Percentiles rank a stretch among this genome's conserved stretches.
Conservation (phyloP, 305 asterid species). For the Coffea humblotiana region DNA sequence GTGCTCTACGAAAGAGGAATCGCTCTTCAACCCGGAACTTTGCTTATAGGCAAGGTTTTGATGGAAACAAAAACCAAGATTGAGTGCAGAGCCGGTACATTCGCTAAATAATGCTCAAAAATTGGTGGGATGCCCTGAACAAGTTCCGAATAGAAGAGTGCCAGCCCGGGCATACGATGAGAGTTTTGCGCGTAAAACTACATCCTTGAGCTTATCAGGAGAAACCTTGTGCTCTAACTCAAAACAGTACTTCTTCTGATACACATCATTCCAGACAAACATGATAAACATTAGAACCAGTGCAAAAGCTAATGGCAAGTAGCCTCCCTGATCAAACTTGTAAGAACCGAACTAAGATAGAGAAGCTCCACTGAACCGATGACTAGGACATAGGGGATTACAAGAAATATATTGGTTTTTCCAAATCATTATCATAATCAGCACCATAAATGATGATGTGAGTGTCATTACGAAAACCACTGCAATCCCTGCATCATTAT, state of each 20-base stretch:
- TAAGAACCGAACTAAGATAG: constrained; percentile 59
- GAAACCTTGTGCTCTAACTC: constrained; percentile 20
- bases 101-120: constrained; percentile 55
- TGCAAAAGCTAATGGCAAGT: constrained; percentile 54
- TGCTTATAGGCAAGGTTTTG: constrained; percentile 55
- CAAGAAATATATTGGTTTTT: constrained; percentile 46
- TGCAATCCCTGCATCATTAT: constrained; percentile 46
- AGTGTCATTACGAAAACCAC: constrained; percentile 67
- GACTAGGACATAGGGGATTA: constrained; percentile 29
- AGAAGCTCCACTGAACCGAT: constrained; percentile 43
- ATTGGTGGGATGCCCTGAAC: constrained; percentile 82
- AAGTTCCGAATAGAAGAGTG: constrained; percentile 63
- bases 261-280: constrained; percentile 57
- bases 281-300: constrained; percentile 43
- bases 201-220: constrained; percentile 31
- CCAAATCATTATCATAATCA: constrained; percentile 51
- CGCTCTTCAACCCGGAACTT: constrained; percentile 51
- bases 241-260: constrained; percentile 43
- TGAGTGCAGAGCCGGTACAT: constrained; percentile 59
- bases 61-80: constrained; percentile 60
- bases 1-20: constrained; percentile 53
- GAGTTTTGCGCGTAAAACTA: constrained; percentile 22
- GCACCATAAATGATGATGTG: constrained; percentile 39
- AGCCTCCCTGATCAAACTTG: constrained; percentile 64
- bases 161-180: constrained; percentile 49